Percentiles rank a stretch among this genome's conserved stretches.
Conservation (phyloP, 805 yeast species). For the Torulaspora franciscae region DNA sequence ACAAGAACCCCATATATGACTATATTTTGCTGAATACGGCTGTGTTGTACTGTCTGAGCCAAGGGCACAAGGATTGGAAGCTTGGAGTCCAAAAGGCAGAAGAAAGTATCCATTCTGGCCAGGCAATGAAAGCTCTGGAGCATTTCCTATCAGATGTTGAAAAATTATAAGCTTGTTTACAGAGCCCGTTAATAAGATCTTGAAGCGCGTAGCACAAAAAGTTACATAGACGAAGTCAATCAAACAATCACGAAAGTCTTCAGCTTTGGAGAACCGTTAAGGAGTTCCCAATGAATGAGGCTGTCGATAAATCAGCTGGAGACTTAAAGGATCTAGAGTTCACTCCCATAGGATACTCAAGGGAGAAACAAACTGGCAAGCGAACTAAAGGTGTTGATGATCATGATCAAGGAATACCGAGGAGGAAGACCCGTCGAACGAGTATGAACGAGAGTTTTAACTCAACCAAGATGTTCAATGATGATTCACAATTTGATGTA, state of each 20-base stretch:
- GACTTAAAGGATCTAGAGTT: conserved; percentile 33
- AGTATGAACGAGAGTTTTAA: conserved; percentile 26
- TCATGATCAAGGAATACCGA: conserved; percentile 11
- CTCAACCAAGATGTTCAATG: conserved; percentile 29
- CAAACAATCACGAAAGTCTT: neutral
- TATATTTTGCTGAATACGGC: conserved; percentile 88
- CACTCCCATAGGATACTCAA: conserved; percentile 41
- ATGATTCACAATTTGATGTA: conserved; percentile 33
- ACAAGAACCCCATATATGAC: conserved; percentile 66
- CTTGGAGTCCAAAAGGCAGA: conserved; percentile 75
- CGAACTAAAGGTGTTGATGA: conserved; percentile 6
- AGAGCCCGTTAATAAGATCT: neutral
- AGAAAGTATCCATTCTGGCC: conserved; percentile 59
- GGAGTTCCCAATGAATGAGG: conserved; percentile 1
- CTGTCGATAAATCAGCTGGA: conserved; percentile 2
- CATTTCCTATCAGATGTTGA: conserved; percentile 39
- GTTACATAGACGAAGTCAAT: conserved; percentile 9
- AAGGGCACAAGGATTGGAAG: conserved; percentile 62
- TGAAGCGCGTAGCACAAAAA: conserved; percentile 2
- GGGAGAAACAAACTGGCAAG: conserved; percentile 20
- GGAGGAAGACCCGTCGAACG: conserved; percentile 17
- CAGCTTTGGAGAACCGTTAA: neutral
- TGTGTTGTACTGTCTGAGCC: conserved; percentile 77
- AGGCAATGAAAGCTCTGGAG: conserved; percentile 57
- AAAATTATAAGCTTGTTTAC: conserved; percentile 4